Percentiles rank a stretch among this genome's conserved stretches.
phyloP scores from a whole-genome alignment of 2,329 filamentous ascomycete genomes.

The Fusarium compactum region DNA sequence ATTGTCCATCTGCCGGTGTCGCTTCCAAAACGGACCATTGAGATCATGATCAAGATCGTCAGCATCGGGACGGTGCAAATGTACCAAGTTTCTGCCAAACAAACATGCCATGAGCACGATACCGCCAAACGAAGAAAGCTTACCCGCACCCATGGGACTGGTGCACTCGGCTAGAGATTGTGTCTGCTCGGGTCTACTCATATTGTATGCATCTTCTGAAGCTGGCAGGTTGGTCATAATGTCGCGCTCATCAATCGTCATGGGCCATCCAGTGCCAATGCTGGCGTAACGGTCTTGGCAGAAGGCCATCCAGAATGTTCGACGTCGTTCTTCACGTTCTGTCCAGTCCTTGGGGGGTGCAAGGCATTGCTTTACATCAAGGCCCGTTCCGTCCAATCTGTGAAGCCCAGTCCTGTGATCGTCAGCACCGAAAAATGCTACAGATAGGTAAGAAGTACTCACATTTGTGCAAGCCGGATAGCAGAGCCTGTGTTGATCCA shows the following conservation, averaged over 20 bases:
- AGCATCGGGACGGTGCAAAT: conserved; percentile 86
- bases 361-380: conserved; percentile 94
- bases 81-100: conserved; percentile 90
- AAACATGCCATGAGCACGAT: conserved; percentile 88
- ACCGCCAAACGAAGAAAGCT: conserved; percentile 81
- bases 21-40: conserved; percentile 95
- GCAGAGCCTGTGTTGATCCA: conserved; percentile 92
- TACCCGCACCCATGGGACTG: conserved; percentile 76
- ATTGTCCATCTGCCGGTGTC: conserved; percentile 89
- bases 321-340: conserved; percentile 87
- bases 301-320: conserved; percentile 96
- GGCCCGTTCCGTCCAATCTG: conserved; percentile 80
- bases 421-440: conserved; percentile 38
- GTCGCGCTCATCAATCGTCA: conserved; percentile 92
- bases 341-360: conserved; percentile 92
- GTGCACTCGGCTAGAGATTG: conserved; percentile 77
- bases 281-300: conserved; percentile 92
- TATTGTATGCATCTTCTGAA: conserved; percentile 86
- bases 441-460: conserved; percentile 45
- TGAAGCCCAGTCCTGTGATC: conserved; percentile 86
- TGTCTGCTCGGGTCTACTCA: conserved; percentile 79
- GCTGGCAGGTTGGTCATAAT: conserved; percentile 87
- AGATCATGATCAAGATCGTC: conserved; percentile 88
- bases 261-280: conserved; percentile 97
- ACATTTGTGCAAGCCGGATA: conserved; percentile 87